Evolutionary conservation across 805 yeast genomes (phyloP), one percentile per base, ranked within the genome.

Genomic region (Zygosaccharomyces bailii): DNA sequence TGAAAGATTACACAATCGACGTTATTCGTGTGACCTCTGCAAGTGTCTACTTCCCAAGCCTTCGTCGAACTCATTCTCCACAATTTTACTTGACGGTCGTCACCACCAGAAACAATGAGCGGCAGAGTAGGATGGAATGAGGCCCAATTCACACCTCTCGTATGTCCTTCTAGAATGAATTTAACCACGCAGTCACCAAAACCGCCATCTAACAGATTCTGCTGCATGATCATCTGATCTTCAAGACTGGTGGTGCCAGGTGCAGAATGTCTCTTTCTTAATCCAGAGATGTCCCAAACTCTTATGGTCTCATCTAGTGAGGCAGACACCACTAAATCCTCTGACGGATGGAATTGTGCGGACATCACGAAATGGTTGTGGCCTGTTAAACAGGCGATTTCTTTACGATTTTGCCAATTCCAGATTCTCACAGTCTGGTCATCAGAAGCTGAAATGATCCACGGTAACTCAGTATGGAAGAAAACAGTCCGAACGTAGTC

Each of bases 371-470:
- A 93, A 71, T 93, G 99, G 69, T 88, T 90, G 68, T 93, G 99
- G 50, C 99, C 99, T 5, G 99, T 91, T 55, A 93, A 72, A 60
- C 96, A 88, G 7, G 98, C 98, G 60, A 93, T 85, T 60, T 93
- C 98, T 65, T 89, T 91, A 57, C 99, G 82, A 66, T 90, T 90
- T 73, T 95, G 99, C 99, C 99, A 93, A 71, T 93, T 95, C 99
- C 99, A 93, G 54, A 93, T 91, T 65, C 99, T 79, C 53, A 95
- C 89, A 24, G 99, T 93, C 70, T 93, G 99, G 73, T 93, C 99
- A 68, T 93, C 99, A 35, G 96, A 87, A 49, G 93, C 82, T 19
- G 96, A 84, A 48, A 93, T 80, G 61, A 93, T 86, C 99, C 99
- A 93, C 6, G 99, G 99, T 63, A 93, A 74, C 65, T 89, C 96